A percentile compares a stretch with the other conserved stretches of the same genome.
phyloP scores from a whole-genome alignment of 306 rosid genomes.

The Rosa rugosa region DNA sequence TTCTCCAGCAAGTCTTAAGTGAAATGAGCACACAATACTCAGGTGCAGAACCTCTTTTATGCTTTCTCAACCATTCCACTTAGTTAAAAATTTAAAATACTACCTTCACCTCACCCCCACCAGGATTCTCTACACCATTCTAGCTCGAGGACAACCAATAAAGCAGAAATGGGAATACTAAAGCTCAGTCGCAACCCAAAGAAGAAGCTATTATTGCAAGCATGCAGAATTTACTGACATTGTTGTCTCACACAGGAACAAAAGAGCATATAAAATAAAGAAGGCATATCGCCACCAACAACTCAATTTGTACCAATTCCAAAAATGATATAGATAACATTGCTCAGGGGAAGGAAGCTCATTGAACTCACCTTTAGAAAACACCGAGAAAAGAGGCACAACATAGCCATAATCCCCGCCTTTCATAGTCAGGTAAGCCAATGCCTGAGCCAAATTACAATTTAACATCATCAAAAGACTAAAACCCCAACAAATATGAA shows the following conservation, averaged over 20 bases:
- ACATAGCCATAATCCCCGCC: conserved; percentile 44
- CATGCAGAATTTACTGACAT: background rate
- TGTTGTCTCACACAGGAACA: background rate
- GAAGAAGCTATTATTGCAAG: background rate
- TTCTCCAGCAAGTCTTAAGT: background rate
- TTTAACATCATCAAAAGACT: conserved; percentile 32
- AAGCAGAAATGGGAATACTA: background rate
- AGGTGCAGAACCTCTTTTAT: background rate
- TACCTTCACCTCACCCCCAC: background rate
- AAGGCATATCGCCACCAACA: background rate
- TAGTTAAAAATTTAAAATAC: background rate
- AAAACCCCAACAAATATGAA: conserved; percentile 2
- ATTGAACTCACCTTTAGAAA: conserved; percentile 63
- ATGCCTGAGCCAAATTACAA: conserved; percentile 60
- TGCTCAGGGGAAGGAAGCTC: background rate
- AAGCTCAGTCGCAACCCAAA: background rate
- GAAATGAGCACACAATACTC: background rate
- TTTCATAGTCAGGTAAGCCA: conserved; percentile 45
- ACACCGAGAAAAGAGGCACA: conserved; percentile 57
- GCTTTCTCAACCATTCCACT: background rate
- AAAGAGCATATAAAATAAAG: background rate
- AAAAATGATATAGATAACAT: background rate
- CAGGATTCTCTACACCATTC: background rate
- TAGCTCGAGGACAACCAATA: background rate
- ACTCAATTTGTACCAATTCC: background rate